A percentile compares a stretch with the other conserved stretches of the same genome.
Evolutionary conservation across 768 basidiomycete species (phyloP).

Genomic region (Pleurotus giganteus): DNA sequence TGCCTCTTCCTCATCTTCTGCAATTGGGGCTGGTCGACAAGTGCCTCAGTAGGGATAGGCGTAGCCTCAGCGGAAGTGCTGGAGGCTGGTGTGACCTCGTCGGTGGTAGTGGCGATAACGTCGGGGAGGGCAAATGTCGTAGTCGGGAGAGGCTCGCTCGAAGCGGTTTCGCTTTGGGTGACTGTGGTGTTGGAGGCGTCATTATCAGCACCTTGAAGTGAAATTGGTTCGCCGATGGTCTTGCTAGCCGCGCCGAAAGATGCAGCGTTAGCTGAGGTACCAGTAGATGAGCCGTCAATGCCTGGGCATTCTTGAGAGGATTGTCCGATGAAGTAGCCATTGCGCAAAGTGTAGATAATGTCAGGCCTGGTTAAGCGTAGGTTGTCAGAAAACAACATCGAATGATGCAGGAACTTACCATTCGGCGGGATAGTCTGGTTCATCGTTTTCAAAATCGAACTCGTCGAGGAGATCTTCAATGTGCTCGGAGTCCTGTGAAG

Average conservation of each 20-base stretch:
- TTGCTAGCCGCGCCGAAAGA: conserved; percentile 1
- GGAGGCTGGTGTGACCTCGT: background rate
- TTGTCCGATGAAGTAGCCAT: conserved; percentile 20
- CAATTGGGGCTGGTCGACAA: background rate
- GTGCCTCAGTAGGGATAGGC: background rate
- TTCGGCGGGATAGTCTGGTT: conserved; percentile 1
- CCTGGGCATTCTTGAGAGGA: conserved; percentile 21
- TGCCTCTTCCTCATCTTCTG: conserved; percentile 7
- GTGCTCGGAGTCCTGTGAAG: conserved; percentile 15
- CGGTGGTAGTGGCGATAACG: background rate
- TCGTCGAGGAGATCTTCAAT: conserved; percentile 21
- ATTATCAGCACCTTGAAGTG: background rate
- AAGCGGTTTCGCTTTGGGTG: background rate
- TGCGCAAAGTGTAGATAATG: conserved; percentile 12
- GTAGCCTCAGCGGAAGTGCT: background rate
- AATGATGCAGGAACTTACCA: background rate
- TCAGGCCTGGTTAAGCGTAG: conserved; percentile 6
- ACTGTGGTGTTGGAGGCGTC: background rate
- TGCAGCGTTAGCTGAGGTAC: background rate
- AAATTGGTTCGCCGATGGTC: background rate
- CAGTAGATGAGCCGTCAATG: conserved; percentile 18
- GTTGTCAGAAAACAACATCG: background rate
- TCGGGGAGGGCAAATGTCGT: background rate
- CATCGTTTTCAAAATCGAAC: conserved; percentile 17
- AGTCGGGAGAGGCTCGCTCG: background rate